A percentile compares a stretch with the other conserved stretches of the same genome.
Conservation (phyloP, 202 grass and related monocot genomes). For the Cymbopogon flexuosus region DNA sequence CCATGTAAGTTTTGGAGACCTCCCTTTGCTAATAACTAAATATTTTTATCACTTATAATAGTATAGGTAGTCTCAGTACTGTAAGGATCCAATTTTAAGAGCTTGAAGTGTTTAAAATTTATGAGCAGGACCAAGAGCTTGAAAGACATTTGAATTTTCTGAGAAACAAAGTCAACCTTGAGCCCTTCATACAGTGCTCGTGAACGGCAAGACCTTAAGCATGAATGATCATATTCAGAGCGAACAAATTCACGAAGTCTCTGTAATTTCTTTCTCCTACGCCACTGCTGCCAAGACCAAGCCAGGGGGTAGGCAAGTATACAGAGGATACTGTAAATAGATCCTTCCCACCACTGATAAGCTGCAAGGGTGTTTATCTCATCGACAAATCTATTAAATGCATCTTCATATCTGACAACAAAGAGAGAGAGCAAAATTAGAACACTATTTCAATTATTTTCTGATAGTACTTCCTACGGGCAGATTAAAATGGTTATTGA, state of each 20-base stretch:
- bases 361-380: conserved; percentile 92
- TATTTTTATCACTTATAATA: not conserved
- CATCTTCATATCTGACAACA: conserved; percentile 74
- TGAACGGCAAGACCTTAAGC: conserved; percentile 91
- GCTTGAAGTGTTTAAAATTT: not conserved
- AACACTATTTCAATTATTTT: conserved; percentile 20
- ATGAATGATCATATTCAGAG: conserved; percentile 97
- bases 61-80: not conserved
- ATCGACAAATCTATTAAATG: conserved; percentile 90
- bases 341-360: conserved; percentile 99
- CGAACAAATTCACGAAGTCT: conserved; percentile 98
- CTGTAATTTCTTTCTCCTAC: conserved; percentile 92
- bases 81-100: not conserved
- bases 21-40: not conserved
- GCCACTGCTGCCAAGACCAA: conserved; percentile 99
- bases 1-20: not conserved
- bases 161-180: conserved; percentile 55
- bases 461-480: not conserved
- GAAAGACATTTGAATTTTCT: conserved; percentile 17
- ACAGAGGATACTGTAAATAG: conserved; percentile 75
- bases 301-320: conserved; percentile 80
- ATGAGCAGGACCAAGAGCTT: not conserved
- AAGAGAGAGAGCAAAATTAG: conserved; percentile 4
- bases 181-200: conserved; percentile 99
- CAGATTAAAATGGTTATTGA: conserved; percentile 7